Conservation (phyloP, 2,329 filamentous ascomycete genomes). For the Alternaria ventricosa region DNA sequence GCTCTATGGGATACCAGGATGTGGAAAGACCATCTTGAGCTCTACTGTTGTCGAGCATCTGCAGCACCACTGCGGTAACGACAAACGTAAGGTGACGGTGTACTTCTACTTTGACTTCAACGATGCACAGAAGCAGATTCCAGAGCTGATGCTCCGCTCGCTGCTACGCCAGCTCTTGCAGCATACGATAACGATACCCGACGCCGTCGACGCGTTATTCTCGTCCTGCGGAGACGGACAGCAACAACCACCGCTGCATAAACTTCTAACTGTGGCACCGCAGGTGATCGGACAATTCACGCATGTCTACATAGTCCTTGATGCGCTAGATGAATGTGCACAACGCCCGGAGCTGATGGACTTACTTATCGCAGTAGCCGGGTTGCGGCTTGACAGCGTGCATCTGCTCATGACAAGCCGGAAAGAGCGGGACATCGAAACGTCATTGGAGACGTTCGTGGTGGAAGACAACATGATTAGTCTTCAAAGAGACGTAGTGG, state of each 20-base stretch:
- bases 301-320: constrained; percentile 26
- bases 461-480: constrained; percentile 17
- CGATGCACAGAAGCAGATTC: constrained; percentile 44
- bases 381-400: constrained; percentile 28
- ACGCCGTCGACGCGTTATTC: constrained; percentile 32
- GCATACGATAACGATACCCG: constrained; percentile 15
- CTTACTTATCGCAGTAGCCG: constrained; percentile 23
- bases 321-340: constrained; percentile 40
- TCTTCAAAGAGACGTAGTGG: constrained; percentile 33
- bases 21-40: constrained; percentile 53
- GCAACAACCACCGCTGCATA: constrained; percentile 28
- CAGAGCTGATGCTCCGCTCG: constrained; percentile 47
- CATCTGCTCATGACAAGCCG: constrained; percentile 39
- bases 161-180: constrained; percentile 47
- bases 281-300: constrained; percentile 35
- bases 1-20: constrained; percentile 52
- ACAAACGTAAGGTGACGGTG: constrained; percentile 12
- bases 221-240: constrained; percentile 28
- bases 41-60: constrained; percentile 47
- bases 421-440: constrained; percentile 38
- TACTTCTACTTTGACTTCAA: constrained; percentile 49
- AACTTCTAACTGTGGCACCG: constrained; percentile 25
- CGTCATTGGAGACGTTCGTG: constrained; percentile 20
- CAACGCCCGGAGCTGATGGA: constrained; percentile 30
- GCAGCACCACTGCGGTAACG: constrained; percentile 17